These are phyloP conservation scores for Symbiotaphrina buchneri DNA, from an alignment of 495 filamentous ascomycete species.

Conservation along the genomic window DNA sequence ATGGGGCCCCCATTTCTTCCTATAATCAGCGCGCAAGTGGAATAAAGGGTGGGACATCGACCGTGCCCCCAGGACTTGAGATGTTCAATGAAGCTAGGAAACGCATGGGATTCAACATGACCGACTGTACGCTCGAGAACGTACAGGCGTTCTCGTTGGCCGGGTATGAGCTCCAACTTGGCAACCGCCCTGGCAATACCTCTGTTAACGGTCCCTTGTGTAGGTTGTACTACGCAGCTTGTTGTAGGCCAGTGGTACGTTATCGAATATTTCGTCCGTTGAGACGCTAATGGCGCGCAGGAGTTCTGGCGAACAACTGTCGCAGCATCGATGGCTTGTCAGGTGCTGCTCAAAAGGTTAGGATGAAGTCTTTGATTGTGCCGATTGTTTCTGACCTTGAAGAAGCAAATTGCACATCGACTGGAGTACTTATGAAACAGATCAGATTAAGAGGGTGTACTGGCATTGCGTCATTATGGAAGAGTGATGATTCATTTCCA, in stretches of 20 bases:
- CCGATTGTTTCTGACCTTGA: too few relatives aligned
- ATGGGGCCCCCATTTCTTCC: slow-evolving; percentile 18
- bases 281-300: too few relatives aligned
- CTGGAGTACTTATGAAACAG: slow-evolving; percentile 20
- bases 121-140: slow-evolving; percentile 30
- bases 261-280: too few relatives aligned
- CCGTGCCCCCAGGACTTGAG: slow-evolving; percentile 27
- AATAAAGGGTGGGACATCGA: slow-evolving; percentile 22
- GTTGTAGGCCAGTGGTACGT: too few relatives aligned
- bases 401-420: too few relatives aligned
- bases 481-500: too few relatives aligned
- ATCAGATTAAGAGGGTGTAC: slow-evolving; percentile 27
- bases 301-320: slow-evolving; percentile 34
- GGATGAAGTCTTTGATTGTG: too few relatives aligned
- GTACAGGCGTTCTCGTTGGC: slow-evolving; percentile 31
- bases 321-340: slow-evolving; percentile 26
- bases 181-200: too few relatives aligned
- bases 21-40: slow-evolving; percentile 24
- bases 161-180: too few relatives aligned
- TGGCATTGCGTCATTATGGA: slow-evolving; percentile 38
- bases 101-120: slow-evolving; percentile 30
- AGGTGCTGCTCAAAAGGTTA: slow-evolving; percentile 26
- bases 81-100: slow-evolving; percentile 36
- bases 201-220: too few relatives aligned
- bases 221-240: too few relatives aligned